Evolutionary conservation across 371 early-diverging fungal genomes (phyloP).

Genomic region (Mortierella sp.): DNA sequence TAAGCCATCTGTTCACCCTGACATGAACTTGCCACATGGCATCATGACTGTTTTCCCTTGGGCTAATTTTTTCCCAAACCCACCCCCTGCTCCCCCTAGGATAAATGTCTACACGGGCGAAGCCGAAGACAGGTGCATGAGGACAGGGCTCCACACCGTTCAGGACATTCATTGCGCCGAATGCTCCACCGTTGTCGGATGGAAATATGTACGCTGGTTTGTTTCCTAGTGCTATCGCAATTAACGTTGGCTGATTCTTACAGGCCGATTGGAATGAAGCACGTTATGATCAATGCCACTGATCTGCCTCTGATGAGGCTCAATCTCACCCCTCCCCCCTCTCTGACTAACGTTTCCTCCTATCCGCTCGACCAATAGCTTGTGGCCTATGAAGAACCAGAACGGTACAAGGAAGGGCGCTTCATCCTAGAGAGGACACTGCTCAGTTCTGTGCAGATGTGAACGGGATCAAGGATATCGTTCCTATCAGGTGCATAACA

Average conservation of each 20-base stretch:
- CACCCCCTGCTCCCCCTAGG: constrained; percentile 42
- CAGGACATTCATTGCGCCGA: constrained; percentile 69
- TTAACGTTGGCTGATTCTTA: too few relatives aligned
- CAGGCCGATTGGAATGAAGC: too few relatives aligned
- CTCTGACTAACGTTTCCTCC: neutral
- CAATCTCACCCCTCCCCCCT: too few relatives aligned
- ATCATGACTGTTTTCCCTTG: constrained; percentile 4
- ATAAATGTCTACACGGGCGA: constrained; percentile 72
- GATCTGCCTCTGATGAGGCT: too few relatives aligned
- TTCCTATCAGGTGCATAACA: too few relatives aligned
- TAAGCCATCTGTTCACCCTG: constrained; percentile 42
- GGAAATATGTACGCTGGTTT: constrained; percentile 70
- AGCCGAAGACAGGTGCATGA: constrained; percentile 69
- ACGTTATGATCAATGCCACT: too few relatives aligned
- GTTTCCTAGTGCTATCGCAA: neutral
- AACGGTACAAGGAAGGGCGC: constrained; percentile 81
- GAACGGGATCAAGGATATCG: too few relatives aligned
- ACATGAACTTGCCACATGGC: neutral
- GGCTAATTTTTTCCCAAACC: constrained; percentile 6
- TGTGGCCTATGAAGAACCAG: constrained; percentile 64
- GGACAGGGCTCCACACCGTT: constrained; percentile 77
- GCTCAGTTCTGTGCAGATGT: constrained; percentile 31
- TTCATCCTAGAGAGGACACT: constrained; percentile 67
- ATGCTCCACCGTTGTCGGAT: constrained; percentile 72
- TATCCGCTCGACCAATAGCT: constrained; percentile 50